These are phyloP conservation scores for Botrytis porri DNA, from an alignment of 2,329 filamentous ascomycete species.

Conservation along the genomic window DNA sequence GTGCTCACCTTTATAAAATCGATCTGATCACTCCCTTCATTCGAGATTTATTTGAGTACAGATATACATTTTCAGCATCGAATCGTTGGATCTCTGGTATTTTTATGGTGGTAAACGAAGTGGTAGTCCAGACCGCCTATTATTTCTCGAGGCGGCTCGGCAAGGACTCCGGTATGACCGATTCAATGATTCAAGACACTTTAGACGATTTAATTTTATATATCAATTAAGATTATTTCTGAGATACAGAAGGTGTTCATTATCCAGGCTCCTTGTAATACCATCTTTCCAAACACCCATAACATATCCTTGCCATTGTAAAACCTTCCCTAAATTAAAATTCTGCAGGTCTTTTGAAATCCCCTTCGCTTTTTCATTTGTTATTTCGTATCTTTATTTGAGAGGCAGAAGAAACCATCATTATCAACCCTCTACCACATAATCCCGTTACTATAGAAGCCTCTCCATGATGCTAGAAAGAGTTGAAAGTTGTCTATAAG, in stretches of 20 bases:
- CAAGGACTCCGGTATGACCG: not conserved
- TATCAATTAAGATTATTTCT: not conserved
- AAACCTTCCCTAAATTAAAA: not conserved
- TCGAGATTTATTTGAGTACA: not conserved
- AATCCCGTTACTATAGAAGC: not conserved
- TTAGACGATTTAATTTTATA: not conserved
- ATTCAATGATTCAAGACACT: not conserved
- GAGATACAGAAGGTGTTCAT: not conserved
- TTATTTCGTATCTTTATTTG: not conserved
- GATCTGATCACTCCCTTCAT: not conserved
- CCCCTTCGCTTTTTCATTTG: not conserved
- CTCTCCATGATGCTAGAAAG: not conserved
- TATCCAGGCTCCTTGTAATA: not conserved
- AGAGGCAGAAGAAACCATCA: not conserved
- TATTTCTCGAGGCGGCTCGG: not conserved
- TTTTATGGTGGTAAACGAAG: not conserved
- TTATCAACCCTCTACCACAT: not conserved
- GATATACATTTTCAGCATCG: not conserved
- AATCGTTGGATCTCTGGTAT: not conserved
- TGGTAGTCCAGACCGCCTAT: not conserved
- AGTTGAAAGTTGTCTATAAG: not conserved
- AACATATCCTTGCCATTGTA: not conserved
- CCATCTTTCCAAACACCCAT: not conserved
- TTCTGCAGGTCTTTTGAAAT: not conserved
- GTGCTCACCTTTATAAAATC: not conserved